These are phyloP conservation scores for Pyrenochaeta sp. DNA, from an alignment of 2,329 filamentous ascomycete species.

Conservation along the genomic window DNA sequence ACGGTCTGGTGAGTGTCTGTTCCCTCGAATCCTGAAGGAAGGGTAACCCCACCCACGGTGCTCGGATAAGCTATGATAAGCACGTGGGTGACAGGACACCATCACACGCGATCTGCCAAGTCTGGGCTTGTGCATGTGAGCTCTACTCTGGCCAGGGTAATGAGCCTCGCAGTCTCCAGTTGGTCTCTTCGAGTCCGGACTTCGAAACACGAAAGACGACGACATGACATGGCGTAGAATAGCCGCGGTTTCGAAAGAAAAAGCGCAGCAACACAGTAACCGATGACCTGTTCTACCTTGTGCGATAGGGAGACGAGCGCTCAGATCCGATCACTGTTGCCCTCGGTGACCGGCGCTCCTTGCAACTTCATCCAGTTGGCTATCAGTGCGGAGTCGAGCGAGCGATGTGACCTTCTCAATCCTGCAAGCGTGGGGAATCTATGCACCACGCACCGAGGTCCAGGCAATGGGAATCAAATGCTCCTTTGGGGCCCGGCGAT, in stretches of 20 bases:
- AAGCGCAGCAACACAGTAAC: conserved; percentile 6
- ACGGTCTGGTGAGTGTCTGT: conserved; percentile 7
- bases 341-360: conserved; percentile 18
- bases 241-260: conserved; percentile 1
- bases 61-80: conserved; percentile 42
- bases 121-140: conserved; percentile 44
- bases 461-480: conserved; percentile 21
- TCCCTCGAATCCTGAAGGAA: conserved; percentile 17
- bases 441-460: conserved; percentile 5
- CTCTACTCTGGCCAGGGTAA: conserved; percentile 27
- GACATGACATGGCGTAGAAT: conserved; percentile 5
- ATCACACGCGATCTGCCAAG: conserved; percentile 34
- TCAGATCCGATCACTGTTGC: conserved; percentile 6
- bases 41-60: conserved; percentile 28
- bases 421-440: conserved; percentile 13
- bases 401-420: conserved; percentile 16
- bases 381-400: conserved; percentile 16
- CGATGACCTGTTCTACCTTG: conserved; percentile 5
- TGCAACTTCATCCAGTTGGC: conserved; percentile 7
- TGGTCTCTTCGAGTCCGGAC: conserved; percentile 22
- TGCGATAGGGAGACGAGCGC: conserved; percentile 8
- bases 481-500: conserved; percentile 17
- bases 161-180: conserved; percentile 25
- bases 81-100: conserved; percentile 43
- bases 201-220: conserved; percentile 11